Base-by-base conservation (phyloP, 805 yeast species). In the Metschnikowia baotianmanensis region DNA sequence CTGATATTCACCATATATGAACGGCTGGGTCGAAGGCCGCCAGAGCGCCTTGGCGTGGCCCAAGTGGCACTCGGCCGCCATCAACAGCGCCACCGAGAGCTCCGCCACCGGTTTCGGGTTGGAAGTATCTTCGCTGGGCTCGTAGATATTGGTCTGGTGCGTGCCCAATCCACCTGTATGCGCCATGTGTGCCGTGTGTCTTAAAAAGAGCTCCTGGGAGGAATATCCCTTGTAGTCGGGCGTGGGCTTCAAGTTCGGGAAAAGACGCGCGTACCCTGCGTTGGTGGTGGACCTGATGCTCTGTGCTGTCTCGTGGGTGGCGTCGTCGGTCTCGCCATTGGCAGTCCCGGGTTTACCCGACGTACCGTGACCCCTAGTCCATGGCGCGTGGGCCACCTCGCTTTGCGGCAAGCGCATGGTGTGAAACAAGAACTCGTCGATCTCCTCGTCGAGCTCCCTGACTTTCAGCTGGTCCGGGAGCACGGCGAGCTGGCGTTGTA, bases 51-150 rank as follows among this genome's bases (percentile, higher is more conserved):
- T 83, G n/a, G 96, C 76, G 53, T 91, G 97, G 21, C 99, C 99
- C 51, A 93, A 69, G 62, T 93, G 99, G 33, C 91, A 91, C 38
- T 96, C 97, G 0, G 97, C 87, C 3, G 96, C 91, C 62, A 91
- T 61, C 38, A 93, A 72, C 42, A 80, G 80, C 22, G 87, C 69
- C 26, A 89, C 69, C 2, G 91, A 74, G 10, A 86, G 59, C 42
- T 85, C 78, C 17, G 74, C 63, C 17, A 79, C 68, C 11, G 69
- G 53, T 25, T 76, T 67, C 13, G 96, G 96, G 18, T 70, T 64
- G 32, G 71, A 68, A 22, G 82, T 69, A 45, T 85, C 85, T 46
- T 75, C 71, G 56, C 82, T 80, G 13, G 96, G 95, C 38, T 66
- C 63, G 58, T 86, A 88, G 6, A 85, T 81, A 43, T 78, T 71